Conservation (phyloP, 768 basidiomycete species). For the Hericium erinaceus region DNA sequence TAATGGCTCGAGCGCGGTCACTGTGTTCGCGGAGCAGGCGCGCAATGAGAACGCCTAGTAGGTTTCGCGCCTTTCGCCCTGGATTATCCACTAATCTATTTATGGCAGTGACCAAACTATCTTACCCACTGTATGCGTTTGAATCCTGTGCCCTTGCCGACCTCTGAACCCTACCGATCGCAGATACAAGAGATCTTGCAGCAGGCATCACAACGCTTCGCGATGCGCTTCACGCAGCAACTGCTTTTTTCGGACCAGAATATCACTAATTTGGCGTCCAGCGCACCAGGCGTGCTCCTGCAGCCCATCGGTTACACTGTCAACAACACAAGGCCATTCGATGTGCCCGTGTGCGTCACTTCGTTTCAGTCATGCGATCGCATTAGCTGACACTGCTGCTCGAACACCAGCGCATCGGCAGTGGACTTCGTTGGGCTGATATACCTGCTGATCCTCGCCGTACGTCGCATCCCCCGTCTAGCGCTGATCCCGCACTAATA, state of each 20-base stretch:
- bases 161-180: no score
- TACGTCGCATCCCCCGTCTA: slow-evolving; percentile 8
- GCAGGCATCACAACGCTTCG: slow-evolving; percentile 26
- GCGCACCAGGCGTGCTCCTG: slow-evolving; percentile 40
- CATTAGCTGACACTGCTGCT: no score
- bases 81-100: neutral
- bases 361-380: no score
- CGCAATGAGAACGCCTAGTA: slow-evolving; percentile 55
- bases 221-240: slow-evolving; percentile 22
- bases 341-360: slow-evolving; percentile 42
- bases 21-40: slow-evolving; percentile 37
- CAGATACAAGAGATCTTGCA: neutral
- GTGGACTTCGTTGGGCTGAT: slow-evolving; percentile 25
- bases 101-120: neutral
- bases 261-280: slow-evolving; percentile 28
- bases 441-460: slow-evolving; percentile 22
- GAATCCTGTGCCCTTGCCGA: neutral
- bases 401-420: slow-evolving; percentile 14
- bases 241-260: slow-evolving; percentile 19
- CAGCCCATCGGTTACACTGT: slow-evolving; percentile 40
- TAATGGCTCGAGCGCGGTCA: slow-evolving; percentile 39
- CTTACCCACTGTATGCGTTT: no score
- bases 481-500: neutral
- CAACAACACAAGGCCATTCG: slow-evolving; percentile 46
- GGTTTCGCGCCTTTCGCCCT: neutral